Base-by-base conservation (phyloP, 345 rosid genomes). In the Microthlaspi erraticum region DNA sequence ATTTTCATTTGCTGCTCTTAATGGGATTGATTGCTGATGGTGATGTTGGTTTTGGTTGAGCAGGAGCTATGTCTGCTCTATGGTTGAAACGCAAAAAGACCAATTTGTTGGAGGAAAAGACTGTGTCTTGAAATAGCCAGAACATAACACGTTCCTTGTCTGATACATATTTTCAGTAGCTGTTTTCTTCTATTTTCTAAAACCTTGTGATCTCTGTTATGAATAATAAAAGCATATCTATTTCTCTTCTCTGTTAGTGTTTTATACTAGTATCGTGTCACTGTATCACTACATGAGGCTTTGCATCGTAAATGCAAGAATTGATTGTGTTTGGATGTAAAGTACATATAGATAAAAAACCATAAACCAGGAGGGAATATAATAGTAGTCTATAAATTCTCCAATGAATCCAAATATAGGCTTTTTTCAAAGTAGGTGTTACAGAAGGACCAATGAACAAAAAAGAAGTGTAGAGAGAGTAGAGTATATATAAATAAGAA, bases 131-230 rank as follows among this genome's bases (percentile, higher is more conserved):
- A 50, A 58, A 60, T 50, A 66, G 62, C 54, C 55, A 66, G 62
- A 61, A 67, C 56, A 74, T 23, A 60, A 43, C 70, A 54, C n/a
- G 79, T 55, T 60, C 51, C 63, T 69, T 62, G 65, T 38, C 70
- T 68, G 66, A 69, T 68, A 52, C 50, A 53, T 53, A 67, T 57
- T 52, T 52, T 60, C 64, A 55, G 34, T 54, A 65, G 59, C 62
- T 68, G 33, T 62, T 69, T 69, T 62, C 53, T 55, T 60, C 59
- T 60, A 26, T 48, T 67, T 67, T 18, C 33, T 19, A 10, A 62
- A 55, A 62, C 60, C 32, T 68, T 61, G 29, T 61, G 70, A 60
- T 68, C 58, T 62, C 70, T 38, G 4, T 69, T 69, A 75, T 68
- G 59, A 75, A 61, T 66, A 58, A 26, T 26, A 26, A 26, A 75